Conservation (phyloP, 2,329 filamentous ascomycete species). For the Trichoderma oligosporum region DNA sequence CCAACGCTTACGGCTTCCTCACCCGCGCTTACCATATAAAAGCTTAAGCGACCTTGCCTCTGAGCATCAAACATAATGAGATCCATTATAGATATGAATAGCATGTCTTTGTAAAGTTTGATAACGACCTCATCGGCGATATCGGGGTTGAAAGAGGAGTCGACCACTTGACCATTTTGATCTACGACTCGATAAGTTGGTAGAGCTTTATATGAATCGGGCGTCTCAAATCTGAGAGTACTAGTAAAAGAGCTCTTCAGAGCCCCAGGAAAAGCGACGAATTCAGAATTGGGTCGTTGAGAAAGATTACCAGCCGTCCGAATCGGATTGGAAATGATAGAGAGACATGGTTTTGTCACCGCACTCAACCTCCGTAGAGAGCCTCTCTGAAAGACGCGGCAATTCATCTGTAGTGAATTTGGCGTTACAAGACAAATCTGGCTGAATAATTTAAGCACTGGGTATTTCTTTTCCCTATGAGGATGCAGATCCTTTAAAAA, state of each 20-base stretch:
- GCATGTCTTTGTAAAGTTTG: slow-evolving; percentile 62
- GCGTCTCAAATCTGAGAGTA: slow-evolving; percentile 70
- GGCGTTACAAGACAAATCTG: not conserved
- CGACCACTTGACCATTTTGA: slow-evolving; percentile 79
- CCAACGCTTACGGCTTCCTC: slow-evolving; percentile 94
- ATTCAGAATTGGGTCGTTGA: slow-evolving; percentile 52
- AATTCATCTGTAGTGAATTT: slow-evolving; percentile 11
- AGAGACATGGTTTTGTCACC: not conserved
- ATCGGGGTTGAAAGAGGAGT: slow-evolving; percentile 65
- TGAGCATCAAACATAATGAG: slow-evolving; percentile 98
- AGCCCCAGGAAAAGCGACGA: slow-evolving; percentile 83
- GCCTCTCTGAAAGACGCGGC: not conserved
- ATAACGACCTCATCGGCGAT: slow-evolving; percentile 60
- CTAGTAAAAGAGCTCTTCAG: slow-evolving; percentile 90
- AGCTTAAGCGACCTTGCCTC: slow-evolving; percentile 85
- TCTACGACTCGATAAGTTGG: slow-evolving; percentile 90
- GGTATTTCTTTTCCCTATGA: not conserved
- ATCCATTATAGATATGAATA: slow-evolving; percentile 80
- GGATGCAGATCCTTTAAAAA: not conserved
- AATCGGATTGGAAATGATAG: slow-evolving; percentile 18
- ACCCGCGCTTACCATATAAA: slow-evolving; percentile 95
- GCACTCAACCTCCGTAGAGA: slow-evolving; percentile 9
- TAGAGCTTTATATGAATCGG: slow-evolving; percentile 69
- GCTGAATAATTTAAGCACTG: not conserved
- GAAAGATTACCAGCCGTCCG: slow-evolving; percentile 49